Evolutionary conservation across 805 yeast species (phyloP).

Genomic region (Lipomyces yamanashiensis): DNA sequence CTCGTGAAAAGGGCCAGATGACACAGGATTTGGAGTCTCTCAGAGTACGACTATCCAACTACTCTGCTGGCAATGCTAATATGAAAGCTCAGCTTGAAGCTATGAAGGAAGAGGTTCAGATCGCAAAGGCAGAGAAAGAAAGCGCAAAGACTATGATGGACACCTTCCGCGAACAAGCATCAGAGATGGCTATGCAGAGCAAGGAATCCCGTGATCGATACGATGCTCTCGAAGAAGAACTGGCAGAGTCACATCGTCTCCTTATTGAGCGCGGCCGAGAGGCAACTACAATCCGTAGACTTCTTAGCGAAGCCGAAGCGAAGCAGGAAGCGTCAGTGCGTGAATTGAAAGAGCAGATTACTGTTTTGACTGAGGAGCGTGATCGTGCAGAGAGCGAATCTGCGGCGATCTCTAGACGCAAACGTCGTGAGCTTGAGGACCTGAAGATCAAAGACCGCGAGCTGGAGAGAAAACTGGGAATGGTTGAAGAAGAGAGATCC

Average conservation of each 20-base stretch:
- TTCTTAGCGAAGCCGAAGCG: conserved; percentile 71
- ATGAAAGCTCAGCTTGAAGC: conserved; percentile 52
- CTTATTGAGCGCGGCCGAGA: conserved; percentile 84
- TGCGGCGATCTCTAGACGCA: conserved; percentile 55
- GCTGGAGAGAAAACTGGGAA: conserved; percentile 46
- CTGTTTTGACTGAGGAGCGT: conserved; percentile 62
- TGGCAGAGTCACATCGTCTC: conserved; percentile 71
- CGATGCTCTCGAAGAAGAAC: conserved; percentile 78
- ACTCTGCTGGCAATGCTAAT: conserved; percentile 49
- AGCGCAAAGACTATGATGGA: conserved; percentile 52
- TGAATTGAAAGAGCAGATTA: conserved; percentile 61
- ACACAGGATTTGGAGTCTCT: conserved; percentile 45
- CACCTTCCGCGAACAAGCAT: conserved; percentile 65
- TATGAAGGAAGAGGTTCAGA: conserved; percentile 44
- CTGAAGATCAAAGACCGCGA: conserved; percentile 52
- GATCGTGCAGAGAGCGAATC: conserved; percentile 61
- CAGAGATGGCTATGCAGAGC: conserved; percentile 68
- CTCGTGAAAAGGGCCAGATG: conserved; percentile 47
- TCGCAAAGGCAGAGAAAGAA: conserved; percentile 45
- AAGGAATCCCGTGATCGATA: conserved; percentile 65
- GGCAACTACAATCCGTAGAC: conserved; percentile 68
- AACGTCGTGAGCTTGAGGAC: conserved; percentile 71
- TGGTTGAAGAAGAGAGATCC: conserved; percentile 35
- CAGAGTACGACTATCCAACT: conserved; percentile 49
- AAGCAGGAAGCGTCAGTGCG: conserved; percentile 55